Conservation (phyloP, 176 grass and related monocot genomes). For the Eragrostis nindensis region DNA sequence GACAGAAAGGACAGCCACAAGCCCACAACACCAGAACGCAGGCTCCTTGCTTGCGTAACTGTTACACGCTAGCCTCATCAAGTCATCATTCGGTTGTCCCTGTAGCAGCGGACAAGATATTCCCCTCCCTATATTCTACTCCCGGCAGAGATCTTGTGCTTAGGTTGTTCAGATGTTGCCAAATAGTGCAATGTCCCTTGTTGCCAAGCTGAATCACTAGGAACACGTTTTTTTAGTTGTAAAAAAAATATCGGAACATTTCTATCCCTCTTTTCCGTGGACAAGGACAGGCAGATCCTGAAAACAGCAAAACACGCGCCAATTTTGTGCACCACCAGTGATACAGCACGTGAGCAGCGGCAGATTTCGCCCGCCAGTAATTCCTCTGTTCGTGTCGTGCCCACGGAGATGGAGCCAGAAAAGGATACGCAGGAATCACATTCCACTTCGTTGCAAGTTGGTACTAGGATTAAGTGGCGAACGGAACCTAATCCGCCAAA, state of each 20-base stretch:
- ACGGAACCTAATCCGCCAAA: constrained; percentile 4
- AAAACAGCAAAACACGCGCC: background rate
- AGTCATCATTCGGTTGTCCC: constrained; percentile 12
- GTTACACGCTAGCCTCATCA: background rate
- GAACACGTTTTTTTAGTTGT: background rate
- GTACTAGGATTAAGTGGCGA: constrained; percentile 24
- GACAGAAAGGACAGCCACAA: background rate
- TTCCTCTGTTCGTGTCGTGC: constrained; percentile 1
- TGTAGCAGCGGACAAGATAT: constrained; percentile 21
- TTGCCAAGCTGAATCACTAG: background rate
- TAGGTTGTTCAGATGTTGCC: constrained; percentile 35
- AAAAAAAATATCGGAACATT: background rate
- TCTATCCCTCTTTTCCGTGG: background rate
- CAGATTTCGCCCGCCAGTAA: background rate
- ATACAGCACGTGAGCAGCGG: background rate
- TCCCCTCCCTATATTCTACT: constrained; percentile 1
- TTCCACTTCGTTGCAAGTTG: constrained; percentile 7
- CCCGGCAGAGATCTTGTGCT: background rate
- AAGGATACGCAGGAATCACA: constrained; percentile 20
- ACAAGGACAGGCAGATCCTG: background rate
- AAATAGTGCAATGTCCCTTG: background rate
- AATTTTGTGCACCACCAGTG: background rate
- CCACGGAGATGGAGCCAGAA: background rate
- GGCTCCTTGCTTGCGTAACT: background rate
- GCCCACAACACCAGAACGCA: background rate